Conservation (phyloP, 176 grass and related monocot genomes). For the Chloris gayana region DNA sequence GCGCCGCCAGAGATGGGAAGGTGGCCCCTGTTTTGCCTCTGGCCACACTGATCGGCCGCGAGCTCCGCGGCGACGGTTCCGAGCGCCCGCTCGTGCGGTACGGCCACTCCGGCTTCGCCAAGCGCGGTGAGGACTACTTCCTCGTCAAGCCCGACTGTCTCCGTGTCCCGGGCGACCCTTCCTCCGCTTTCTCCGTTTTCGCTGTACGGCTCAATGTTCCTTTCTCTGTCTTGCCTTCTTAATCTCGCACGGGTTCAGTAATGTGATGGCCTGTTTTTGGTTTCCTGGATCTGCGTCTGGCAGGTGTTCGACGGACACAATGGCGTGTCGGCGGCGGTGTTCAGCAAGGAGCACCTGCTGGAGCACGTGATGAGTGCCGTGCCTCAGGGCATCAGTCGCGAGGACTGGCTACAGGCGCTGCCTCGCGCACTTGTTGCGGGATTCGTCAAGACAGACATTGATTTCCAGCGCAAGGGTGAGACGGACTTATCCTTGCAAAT, state of each 20-base stretch:
- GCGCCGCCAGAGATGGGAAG: constrained; percentile 39
- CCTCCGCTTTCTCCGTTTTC: constrained; percentile 88
- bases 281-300: constrained; percentile 36
- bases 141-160: constrained; percentile 87
- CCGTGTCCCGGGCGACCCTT: constrained; percentile 66
- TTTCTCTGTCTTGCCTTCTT: background rate
- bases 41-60: constrained; percentile 75
- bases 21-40: constrained; percentile 52
- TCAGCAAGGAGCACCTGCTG: constrained; percentile 90
- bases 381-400: constrained; percentile 75
- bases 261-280: constrained; percentile 17
- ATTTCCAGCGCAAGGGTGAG: constrained; percentile 93
- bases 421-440: constrained; percentile 90
- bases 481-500: constrained; percentile 23
- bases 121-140: constrained; percentile 94
- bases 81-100: constrained; percentile 75
- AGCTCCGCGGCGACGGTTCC: constrained; percentile 72
- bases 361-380: constrained; percentile 94
- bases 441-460: constrained; percentile 96
- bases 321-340: constrained; percentile 87
- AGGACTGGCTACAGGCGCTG: constrained; percentile 84
- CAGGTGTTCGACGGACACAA: constrained; percentile 98
- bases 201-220: constrained; percentile 49
- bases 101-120: constrained; percentile 85
- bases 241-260: constrained; percentile 22